Evolutionary conservation across 305 asterid genomes (phyloP).

Genomic region (Solanum hybrid): DNA sequence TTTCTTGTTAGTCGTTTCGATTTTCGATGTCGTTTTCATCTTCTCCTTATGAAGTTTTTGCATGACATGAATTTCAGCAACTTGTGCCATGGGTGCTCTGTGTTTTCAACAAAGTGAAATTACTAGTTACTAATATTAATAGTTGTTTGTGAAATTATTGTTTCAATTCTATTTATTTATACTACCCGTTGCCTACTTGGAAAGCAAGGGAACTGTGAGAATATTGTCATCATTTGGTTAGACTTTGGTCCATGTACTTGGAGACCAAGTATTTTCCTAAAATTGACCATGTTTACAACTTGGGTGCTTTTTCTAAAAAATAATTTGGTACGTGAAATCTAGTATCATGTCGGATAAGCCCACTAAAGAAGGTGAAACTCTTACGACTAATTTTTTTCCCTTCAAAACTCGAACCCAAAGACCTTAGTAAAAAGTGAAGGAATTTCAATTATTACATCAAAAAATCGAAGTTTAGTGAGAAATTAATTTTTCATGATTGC

Average conservation of each 20-base stretch:
- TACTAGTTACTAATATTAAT: background rate
- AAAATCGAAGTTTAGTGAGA: too few relatives aligned
- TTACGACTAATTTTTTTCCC: too few relatives aligned
- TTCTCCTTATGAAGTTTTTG: background rate
- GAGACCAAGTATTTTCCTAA: background rate
- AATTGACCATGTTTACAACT: background rate
- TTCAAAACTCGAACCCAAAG: too few relatives aligned
- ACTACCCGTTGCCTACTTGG: background rate
- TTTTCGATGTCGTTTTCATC: background rate
- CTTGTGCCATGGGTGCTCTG: background rate
- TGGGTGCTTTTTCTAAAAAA: too few relatives aligned
- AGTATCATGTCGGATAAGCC: too few relatives aligned
- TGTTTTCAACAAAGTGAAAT: background rate
- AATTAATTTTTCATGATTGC: too few relatives aligned
- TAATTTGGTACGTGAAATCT: too few relatives aligned
- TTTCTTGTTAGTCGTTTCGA: background rate
- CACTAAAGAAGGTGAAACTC: too few relatives aligned
- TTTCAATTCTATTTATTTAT: background rate
- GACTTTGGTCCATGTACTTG: background rate
- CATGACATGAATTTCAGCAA: slow-evolving; percentile 1
- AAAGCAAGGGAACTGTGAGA: background rate
- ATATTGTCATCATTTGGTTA: background rate
- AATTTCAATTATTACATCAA: too few relatives aligned
- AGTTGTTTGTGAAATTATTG: background rate
- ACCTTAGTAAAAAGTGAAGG: too few relatives aligned